Evolutionary conservation across 2,329 filamentous ascomycete genomes (phyloP).

Genomic region (Xylariaceae sp.): DNA sequence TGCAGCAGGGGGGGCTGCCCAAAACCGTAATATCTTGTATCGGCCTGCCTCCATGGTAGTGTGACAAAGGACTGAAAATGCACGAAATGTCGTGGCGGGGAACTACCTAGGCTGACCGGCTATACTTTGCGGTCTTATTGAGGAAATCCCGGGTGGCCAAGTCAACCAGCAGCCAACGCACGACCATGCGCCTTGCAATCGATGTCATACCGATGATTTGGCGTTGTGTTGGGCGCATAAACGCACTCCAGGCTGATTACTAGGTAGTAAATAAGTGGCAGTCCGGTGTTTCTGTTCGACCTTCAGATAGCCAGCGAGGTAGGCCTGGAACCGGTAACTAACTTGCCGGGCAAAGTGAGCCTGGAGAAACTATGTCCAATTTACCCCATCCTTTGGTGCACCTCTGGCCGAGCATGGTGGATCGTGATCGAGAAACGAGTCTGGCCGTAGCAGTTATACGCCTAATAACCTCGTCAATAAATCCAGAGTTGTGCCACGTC

Average conservation of each 20-base stretch:
- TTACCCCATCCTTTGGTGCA: neutral
- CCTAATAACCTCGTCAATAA: neutral
- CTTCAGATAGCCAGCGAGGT: neutral
- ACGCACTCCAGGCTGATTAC: neutral
- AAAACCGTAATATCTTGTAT: no score
- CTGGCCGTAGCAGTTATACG: neutral
- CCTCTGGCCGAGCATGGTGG: neutral
- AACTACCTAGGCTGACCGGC: neutral
- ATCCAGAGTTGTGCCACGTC: constrained; percentile 14
- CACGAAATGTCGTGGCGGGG: constrained; percentile 5
- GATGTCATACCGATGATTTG: neutral
- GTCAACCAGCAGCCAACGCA: constrained; percentile 3
- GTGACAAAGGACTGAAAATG: neutral
- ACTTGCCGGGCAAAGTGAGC: neutral
- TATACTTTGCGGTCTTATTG: neutral
- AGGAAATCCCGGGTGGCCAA: neutral
- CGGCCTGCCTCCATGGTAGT: neutral
- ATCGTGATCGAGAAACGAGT: no score
- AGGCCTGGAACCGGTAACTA: neutral
- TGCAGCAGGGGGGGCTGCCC: neutral
- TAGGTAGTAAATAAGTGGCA: neutral
- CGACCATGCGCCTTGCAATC: constrained; percentile 7
- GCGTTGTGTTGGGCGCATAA: neutral
- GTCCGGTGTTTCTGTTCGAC: neutral
- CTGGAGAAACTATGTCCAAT: neutral